Percentiles rank a stretch among this genome's conserved stretches.
Evolutionary conservation across 768 basidiomycete genomes (phyloP).

Genomic region (Crucibulum laeve): DNA sequence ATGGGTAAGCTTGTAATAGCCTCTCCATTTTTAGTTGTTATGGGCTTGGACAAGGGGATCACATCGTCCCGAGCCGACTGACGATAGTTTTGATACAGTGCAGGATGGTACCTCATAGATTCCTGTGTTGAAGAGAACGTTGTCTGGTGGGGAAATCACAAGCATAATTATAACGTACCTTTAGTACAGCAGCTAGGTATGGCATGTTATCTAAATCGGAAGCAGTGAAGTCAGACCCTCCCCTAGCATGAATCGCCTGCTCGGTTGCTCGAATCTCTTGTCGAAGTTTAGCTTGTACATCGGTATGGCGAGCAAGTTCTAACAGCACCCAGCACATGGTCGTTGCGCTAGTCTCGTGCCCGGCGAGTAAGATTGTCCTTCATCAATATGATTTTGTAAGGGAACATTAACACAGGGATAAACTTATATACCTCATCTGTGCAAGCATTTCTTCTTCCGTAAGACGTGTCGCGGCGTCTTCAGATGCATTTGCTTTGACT

Average conservation of each 20-base stretch:
- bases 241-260: slow-evolving; percentile 27
- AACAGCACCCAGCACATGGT: slow-evolving; percentile 58
- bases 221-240: slow-evolving; percentile 35
- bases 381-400: background rate
- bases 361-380: slow-evolving; percentile 43
- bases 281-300: slow-evolving; percentile 58
- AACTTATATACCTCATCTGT: slow-evolving; percentile 28
- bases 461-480: slow-evolving; percentile 26
- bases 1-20: slow-evolving; percentile 38
- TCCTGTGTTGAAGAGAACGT: slow-evolving; percentile 26
- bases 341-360: slow-evolving; percentile 61
- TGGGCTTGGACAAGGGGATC: slow-evolving; percentile 53
- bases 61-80: slow-evolving; percentile 48
- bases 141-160: background rate
- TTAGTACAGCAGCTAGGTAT: slow-evolving; percentile 43
- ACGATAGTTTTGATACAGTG: slow-evolving; percentile 49
- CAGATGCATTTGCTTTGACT: slow-evolving; percentile 44
- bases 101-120: slow-evolving; percentile 50
- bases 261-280: slow-evolving; percentile 46
- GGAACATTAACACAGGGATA: background rate
- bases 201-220: slow-evolving; percentile 48
- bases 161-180: slow-evolving; percentile 20
- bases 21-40: slow-evolving; percentile 41
- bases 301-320: slow-evolving; percentile 54
- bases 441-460: slow-evolving; percentile 35